Conservation (phyloP, 176 grass and related monocot species). For the Cymbopogon citratus region DNA sequence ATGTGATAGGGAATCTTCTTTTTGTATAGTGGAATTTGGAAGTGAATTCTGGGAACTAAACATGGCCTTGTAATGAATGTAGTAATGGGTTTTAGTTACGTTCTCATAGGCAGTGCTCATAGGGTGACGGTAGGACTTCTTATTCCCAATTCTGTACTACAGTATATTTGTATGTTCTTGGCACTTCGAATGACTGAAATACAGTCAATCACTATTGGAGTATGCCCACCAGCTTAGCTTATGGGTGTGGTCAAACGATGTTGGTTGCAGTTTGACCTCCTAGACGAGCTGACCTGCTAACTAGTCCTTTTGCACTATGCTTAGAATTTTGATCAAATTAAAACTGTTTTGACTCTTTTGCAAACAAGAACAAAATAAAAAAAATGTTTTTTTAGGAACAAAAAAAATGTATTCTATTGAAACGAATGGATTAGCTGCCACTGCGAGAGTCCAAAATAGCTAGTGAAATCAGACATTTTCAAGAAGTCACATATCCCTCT, state of each 20-base stretch:
- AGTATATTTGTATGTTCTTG: not conserved
- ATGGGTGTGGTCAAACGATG: not conserved
- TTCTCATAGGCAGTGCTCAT: not conserved
- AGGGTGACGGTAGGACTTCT: not conserved
- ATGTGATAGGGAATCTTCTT: too few relatives aligned
- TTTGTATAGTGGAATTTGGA: too few relatives aligned
- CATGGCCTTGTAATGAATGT: too few relatives aligned
- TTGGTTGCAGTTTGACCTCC: not conserved
- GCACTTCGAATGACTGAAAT: not conserved
- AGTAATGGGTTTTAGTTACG: not conserved
- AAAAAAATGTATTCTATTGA: too few relatives aligned
- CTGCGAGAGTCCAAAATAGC: not conserved
- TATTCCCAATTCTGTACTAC: not conserved
- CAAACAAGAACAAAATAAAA: not conserved
- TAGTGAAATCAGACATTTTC: not conserved
- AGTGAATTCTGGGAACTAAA: too few relatives aligned
- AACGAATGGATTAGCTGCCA: not conserved
- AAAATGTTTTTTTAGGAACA: not conserved
- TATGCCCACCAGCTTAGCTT: not conserved
- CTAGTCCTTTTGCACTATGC: not conserved
- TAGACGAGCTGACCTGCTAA: not conserved
- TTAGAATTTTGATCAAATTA: too few relatives aligned
- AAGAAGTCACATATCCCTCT: too few relatives aligned
- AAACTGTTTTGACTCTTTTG: too few relatives aligned
- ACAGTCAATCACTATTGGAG: not conserved